Evolutionary conservation across 352 stramenopile species (phyloP).

Genomic region (Globisporangium orthogonon): DNA sequence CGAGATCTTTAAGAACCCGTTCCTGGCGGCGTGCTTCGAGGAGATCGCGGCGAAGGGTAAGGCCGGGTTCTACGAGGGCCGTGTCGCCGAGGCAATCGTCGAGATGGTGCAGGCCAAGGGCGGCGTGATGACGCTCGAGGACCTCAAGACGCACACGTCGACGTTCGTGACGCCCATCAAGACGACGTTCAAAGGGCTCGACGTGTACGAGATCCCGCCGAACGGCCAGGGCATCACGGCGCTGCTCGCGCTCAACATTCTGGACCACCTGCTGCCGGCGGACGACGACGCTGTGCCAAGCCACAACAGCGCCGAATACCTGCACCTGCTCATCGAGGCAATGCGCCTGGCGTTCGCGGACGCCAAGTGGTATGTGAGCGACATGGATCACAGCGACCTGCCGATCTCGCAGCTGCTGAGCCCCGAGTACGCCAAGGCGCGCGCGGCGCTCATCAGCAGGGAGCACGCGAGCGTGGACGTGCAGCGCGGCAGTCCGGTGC

Average conservation of each 20-base stretch:
- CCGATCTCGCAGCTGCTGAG: conserved; percentile 75
- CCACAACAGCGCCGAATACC: conserved; percentile 59
- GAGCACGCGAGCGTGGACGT: conserved; percentile 44
- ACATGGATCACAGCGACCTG: conserved; percentile 62
- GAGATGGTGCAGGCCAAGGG: conserved; percentile 56
- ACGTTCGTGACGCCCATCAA: conserved; percentile 91
- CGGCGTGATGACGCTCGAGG: conserved; percentile 71
- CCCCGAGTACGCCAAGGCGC: conserved; percentile 57
- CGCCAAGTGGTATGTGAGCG: conserved; percentile 79
- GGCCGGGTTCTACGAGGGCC: conserved; percentile 79
- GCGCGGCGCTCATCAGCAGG: conserved; percentile 34
- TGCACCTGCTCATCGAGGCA: conserved; percentile 90
- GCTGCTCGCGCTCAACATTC: conserved; percentile 92
- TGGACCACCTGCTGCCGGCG: conserved; percentile 57
- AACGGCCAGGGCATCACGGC: conserved; percentile 96
- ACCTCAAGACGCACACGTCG: conserved; percentile 83
- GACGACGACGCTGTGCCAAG: conserved; percentile 14
- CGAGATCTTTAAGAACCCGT: conserved; percentile 86
- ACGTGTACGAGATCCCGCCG: conserved; percentile 93
- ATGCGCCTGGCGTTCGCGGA: conserved; percentile 94
- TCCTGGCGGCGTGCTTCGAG: conserved; percentile 80
- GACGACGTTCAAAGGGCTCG: conserved; percentile 75
- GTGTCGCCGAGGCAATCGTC: conserved; percentile 87
- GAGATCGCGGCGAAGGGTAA: conserved; percentile 85
- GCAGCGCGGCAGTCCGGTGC: conserved; percentile 45